phyloP scores from a whole-genome alignment of 225 moss, liverwort and hornwort species.

The Sphagnum tenellum region DNA sequence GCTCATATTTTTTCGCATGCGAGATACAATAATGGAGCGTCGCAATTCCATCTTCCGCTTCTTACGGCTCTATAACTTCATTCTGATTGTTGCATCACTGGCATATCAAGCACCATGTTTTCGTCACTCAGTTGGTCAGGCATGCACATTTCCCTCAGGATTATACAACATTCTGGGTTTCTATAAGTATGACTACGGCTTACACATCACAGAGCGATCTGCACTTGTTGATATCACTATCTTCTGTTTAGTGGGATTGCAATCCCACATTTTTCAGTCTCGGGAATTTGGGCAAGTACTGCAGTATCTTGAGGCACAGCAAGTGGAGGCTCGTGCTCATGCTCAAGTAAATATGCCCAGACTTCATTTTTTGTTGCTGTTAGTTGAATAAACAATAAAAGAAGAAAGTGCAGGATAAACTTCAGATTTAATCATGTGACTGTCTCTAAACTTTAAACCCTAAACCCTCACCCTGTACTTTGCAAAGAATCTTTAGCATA shows the following conservation, averaged over 20 bases:
- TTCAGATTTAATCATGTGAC: no score
- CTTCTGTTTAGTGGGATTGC: slow-evolving; percentile 35
- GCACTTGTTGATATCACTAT: slow-evolving; percentile 35
- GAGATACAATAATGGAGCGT: slow-evolving; percentile 26
- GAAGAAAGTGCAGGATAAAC: no score
- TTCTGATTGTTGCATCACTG: slow-evolving; percentile 30
- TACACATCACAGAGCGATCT: slow-evolving; percentile 29
- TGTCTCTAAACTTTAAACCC: no score
- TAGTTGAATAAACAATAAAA: no score
- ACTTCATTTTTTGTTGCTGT: no score
- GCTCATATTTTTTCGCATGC: slow-evolving; percentile 37
- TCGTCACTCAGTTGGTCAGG: slow-evolving; percentile 18
- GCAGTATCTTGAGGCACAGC: slow-evolving; percentile 31
- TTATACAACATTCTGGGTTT: slow-evolving; percentile 32
- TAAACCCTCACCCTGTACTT: no score
- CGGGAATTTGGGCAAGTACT: slow-evolving; percentile 38
- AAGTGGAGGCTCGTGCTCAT: slow-evolving; percentile 40
- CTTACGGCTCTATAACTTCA: slow-evolving; percentile 31
- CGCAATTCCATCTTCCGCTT: slow-evolving; percentile 24
- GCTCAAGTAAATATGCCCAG: slow-evolving; percentile 16
- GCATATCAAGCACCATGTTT: slow-evolving; percentile 35
- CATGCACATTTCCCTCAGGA: slow-evolving; percentile 20
- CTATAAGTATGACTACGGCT: slow-evolving; percentile 31
- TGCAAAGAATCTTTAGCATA: no score
- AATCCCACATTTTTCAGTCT: slow-evolving; percentile 30